Evolutionary conservation across 345 rosid genomes (phyloP), one percentile per base, ranked within the genome.

Genomic region (Eucalyptus viminalis): DNA sequence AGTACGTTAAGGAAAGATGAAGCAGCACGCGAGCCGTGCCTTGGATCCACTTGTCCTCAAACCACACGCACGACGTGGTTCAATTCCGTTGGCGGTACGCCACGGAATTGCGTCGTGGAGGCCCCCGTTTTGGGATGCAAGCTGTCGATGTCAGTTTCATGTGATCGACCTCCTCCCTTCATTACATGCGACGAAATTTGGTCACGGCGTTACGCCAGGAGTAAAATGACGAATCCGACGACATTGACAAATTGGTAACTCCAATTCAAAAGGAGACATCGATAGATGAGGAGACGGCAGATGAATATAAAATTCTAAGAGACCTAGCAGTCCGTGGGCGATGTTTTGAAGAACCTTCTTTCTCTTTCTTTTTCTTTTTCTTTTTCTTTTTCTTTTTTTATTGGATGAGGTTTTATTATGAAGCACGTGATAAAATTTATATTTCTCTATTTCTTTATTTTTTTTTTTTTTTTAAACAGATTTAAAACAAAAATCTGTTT

Each of bases 401-500:
- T 53, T 21, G 24, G 25, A 19, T 1, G 24, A 53, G 25, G 2
- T 53, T 53, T 19, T 53, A 0, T 21, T 53, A 53, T 2, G 4
- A 0, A 8, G 11, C 24, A 4, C 2, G 9, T 7, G 1, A 53
- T 8, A 53, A 53, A 53, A 53, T 53, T 8, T 19, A 8, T 53
- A 8, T 53, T 19, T 53, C 0, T 19, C 7, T 7, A 1, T 21
- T 53, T 21, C 0, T 53, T 53, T 53, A 1, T 3, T 8, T 19
- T 7, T 53, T 5, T 14, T 0, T 14, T 50, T 5, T 17, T 3
- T 3, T 51, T 34, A 34, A 50, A 15, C 0, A 15, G 2, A 16
- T 51, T 51, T 15, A 0, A 19, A 17, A 51, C 0, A 3, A 1
- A 50, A 17, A 17, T 17, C 0, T 3, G 1, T 19, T 53, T 17